These are phyloP conservation scores for Bothriochloa decipiens DNA, from an alignment of 176 grass and related monocot genomes.

Conservation along the genomic window DNA sequence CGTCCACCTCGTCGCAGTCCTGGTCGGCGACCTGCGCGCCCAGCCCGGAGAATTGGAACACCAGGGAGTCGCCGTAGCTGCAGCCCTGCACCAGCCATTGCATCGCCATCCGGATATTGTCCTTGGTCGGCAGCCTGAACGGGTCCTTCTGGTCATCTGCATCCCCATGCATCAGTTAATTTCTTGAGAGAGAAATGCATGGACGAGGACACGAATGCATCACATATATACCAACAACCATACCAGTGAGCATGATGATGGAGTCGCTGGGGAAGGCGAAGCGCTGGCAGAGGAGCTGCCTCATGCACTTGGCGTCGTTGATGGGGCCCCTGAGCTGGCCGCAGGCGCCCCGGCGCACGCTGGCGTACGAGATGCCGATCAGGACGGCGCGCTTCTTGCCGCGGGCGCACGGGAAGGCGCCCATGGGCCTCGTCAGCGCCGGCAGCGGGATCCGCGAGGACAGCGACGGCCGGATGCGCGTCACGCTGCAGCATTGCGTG, in stretches of 20 bases:
- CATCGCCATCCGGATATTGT: conserved; percentile 81
- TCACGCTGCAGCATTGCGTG: conserved; percentile 51
- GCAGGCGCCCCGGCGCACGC: conserved; percentile 5
- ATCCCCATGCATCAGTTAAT: no score
- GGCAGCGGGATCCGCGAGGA: neutral
- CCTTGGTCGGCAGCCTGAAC: conserved; percentile 64
- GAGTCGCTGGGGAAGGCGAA: conserved; percentile 66
- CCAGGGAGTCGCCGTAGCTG: conserved; percentile 70
- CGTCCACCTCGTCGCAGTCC: conserved; percentile 72
- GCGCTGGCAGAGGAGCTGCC: conserved; percentile 61
- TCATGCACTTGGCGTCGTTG: conserved; percentile 87
- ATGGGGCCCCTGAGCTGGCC: conserved; percentile 65
- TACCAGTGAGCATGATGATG: conserved; percentile 70
- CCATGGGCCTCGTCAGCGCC: neutral
- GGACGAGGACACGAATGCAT: no score
- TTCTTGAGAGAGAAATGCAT: no score
- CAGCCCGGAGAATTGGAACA: conserved; percentile 92
- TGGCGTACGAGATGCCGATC: conserved; percentile 72
- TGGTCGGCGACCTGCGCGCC: conserved; percentile 71
- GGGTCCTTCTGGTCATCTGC: conserved; percentile 70
- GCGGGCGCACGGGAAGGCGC: conserved; percentile 35
- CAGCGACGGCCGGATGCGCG: conserved; percentile 29
- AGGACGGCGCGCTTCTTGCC: neutral
- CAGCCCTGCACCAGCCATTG: conserved; percentile 79
- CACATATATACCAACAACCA: no score